These are phyloP conservation scores for Hebeloma cylindrosporum DNA, from an alignment of 768 basidiomycete species.

Conservation along the genomic window DNA sequence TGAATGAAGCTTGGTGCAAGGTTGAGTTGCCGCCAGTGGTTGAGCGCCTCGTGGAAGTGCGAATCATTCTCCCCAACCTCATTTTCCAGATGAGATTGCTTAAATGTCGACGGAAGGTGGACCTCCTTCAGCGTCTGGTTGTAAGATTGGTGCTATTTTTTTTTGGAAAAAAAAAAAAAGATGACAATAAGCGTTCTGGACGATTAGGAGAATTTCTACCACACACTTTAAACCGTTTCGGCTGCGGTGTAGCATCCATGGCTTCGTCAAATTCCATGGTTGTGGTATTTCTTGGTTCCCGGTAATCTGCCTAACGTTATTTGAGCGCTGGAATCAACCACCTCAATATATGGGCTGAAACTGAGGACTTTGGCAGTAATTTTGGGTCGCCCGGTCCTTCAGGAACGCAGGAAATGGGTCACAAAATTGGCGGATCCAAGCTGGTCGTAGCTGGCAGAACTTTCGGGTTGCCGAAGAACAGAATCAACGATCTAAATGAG, in stretches of 20 bases:
- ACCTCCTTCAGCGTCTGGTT: conserved; percentile 64
- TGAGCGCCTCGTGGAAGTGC: conserved; percentile 72
- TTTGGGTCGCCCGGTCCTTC: too few relatives aligned
- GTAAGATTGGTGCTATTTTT: conserved; percentile 69
- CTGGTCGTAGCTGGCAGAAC: too few relatives aligned
- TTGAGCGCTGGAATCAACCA: too few relatives aligned
- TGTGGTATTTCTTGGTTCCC: not conserved
- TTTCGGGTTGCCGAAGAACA: too few relatives aligned
- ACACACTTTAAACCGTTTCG: conserved; percentile 20
- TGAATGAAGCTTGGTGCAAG: conserved; percentile 71
- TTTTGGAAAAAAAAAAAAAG: too few relatives aligned
- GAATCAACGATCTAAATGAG: too few relatives aligned
- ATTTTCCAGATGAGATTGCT: conserved; percentile 53
- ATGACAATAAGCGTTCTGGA: not conserved
- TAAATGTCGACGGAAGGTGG: conserved; percentile 67
- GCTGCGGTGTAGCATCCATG: conserved; percentile 10
- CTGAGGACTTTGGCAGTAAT: too few relatives aligned
- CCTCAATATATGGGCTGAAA: too few relatives aligned
- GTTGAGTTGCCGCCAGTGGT: conserved; percentile 79
- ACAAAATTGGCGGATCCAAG: too few relatives aligned
- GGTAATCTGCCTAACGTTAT: too few relatives aligned
- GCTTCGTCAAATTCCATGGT: conserved; percentile 19
- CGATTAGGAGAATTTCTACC: not conserved
- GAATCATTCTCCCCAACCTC: conserved; percentile 72
- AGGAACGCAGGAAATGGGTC: too few relatives aligned